These are phyloP conservation scores for Penicillium sp. DNA, from an alignment of 2,329 filamentous ascomycete species.

Conservation along the genomic window DNA sequence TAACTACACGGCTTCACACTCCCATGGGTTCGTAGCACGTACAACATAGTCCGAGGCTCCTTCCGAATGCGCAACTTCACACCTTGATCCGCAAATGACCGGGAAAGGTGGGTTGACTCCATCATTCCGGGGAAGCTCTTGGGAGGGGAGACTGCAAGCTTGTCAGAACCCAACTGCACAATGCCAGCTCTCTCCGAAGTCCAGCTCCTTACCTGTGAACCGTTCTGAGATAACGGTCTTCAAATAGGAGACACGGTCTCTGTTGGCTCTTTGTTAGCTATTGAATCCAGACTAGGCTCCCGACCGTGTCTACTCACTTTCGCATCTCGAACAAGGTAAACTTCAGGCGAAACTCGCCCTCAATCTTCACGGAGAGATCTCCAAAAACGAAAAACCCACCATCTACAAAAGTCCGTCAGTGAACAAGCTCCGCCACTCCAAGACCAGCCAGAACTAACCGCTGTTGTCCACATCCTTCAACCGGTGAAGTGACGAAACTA, in stretches of 20 bases:
- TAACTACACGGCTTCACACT: constrained; percentile 5
- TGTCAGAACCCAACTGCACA: constrained; percentile 10
- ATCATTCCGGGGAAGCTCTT: constrained; percentile 77
- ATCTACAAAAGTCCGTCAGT: constrained; percentile 47
- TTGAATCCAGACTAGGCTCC: not conserved
- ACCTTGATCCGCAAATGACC: constrained; percentile 82
- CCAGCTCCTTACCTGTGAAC: constrained; percentile 59
- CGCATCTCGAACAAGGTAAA: constrained; percentile 76
- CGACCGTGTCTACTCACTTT: constrained; percentile 45
- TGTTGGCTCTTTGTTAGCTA: constrained; percentile 23
- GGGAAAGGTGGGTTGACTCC: constrained; percentile 76
- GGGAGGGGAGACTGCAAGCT: constrained; percentile 41
- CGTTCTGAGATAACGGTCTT: constrained; percentile 59
- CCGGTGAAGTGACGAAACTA: constrained; percentile 77
- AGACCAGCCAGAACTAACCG: constrained; percentile 37
- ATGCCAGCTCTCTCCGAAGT: not conserved
- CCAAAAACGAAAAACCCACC: constrained; percentile 90
- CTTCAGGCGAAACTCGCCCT: constrained; percentile 69
- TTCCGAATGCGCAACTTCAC: constrained; percentile 79
- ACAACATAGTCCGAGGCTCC: constrained; percentile 64
- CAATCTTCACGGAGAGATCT: constrained; percentile 74
- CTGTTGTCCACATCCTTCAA: constrained; percentile 74
- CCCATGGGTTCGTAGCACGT: constrained; percentile 15
- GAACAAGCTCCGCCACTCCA: not conserved
- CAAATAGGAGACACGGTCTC: constrained; percentile 50